Evolutionary conservation across 2,329 filamentous ascomycete genomes (phyloP).

Genomic region (Trichoderma sp.): DNA sequence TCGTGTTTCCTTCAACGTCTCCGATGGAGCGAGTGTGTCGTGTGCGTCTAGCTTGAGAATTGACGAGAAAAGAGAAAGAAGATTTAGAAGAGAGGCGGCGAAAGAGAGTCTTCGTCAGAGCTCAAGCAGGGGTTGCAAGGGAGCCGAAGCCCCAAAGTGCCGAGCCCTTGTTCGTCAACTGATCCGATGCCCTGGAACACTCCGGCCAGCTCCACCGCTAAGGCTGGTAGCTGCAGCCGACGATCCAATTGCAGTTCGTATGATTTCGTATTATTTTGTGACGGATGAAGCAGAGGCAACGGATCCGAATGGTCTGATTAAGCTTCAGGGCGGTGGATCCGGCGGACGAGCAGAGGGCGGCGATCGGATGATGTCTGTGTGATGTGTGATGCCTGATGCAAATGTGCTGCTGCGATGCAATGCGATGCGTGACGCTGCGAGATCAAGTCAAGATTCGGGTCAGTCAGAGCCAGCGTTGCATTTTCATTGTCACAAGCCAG

Average conservation of each 20-base stretch:
- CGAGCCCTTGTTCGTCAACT: background rate
- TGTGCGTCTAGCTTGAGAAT: too few relatives aligned
- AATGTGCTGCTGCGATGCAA: too few relatives aligned
- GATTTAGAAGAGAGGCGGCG: too few relatives aligned
- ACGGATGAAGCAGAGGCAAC: too few relatives aligned
- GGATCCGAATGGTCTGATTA: constrained; percentile 15
- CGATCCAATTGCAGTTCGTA: constrained; percentile 3
- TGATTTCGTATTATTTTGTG: too few relatives aligned
- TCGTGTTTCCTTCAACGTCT: background rate
- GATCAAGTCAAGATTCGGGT: too few relatives aligned
- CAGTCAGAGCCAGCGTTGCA: background rate
- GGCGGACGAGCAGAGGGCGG: constrained; percentile 9
- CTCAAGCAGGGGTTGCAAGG: too few relatives aligned
- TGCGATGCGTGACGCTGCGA: background rate
- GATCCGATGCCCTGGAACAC: background rate
- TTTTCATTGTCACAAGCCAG: background rate
- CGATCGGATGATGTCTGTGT: background rate
- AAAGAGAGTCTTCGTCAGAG: too few relatives aligned
- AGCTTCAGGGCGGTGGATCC: constrained; percentile 17
- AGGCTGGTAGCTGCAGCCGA: constrained; percentile 7
- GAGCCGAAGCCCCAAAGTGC: too few relatives aligned
- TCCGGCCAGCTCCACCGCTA: constrained; percentile 15
- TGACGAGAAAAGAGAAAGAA: too few relatives aligned
- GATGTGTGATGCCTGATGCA: constrained; percentile 5
- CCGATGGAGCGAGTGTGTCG: background rate